phyloP scores from a whole-genome alignment of 192 early-diverging fungal species.

The Coemansia reversa region DNA sequence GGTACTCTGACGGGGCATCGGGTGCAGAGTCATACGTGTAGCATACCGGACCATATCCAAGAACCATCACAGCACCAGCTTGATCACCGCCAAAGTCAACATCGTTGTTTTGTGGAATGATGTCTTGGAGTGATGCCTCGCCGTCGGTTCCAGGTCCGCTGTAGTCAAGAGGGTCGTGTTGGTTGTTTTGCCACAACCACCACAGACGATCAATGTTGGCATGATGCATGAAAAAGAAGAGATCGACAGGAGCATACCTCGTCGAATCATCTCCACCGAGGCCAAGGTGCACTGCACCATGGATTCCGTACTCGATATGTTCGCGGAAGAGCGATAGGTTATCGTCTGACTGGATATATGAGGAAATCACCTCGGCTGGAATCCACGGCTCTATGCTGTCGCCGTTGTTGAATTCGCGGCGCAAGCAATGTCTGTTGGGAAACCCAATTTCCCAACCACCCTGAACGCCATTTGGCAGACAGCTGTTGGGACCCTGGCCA shows the following conservation, averaged over 20 bases:
- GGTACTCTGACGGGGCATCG: slow-evolving; percentile 21
- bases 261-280: slow-evolving; percentile 53
- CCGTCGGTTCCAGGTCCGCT: slow-evolving; percentile 35
- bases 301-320: slow-evolving; percentile 53
- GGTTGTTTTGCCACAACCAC: slow-evolving; percentile 57
- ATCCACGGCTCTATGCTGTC: slow-evolving; percentile 36
- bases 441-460: slow-evolving; percentile 22
- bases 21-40: slow-evolving; percentile 48
- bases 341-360: slow-evolving; percentile 37
- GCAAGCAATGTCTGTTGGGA: slow-evolving; percentile 37
- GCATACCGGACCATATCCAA: slow-evolving; percentile 41
- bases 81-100: slow-evolving; percentile 28
- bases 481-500: slow-evolving; percentile 27
- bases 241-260: slow-evolving; percentile 56
- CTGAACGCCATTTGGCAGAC: slow-evolving; percentile 37
- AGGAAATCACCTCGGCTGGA: slow-evolving; percentile 42
- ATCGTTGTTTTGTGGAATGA: slow-evolving; percentile 30
- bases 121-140: slow-evolving; percentile 31
- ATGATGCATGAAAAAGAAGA: slow-evolving; percentile 66
- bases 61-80: slow-evolving; percentile 40
- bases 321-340: slow-evolving; percentile 35
- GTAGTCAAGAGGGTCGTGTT: slow-evolving; percentile 17
- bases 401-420: slow-evolving; percentile 29
- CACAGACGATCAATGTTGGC: slow-evolving; percentile 62
- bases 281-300: slow-evolving; percentile 50